Conservation (phyloP, 768 basidiomycete species). For the Daedaleopsis sinensis region DNA sequence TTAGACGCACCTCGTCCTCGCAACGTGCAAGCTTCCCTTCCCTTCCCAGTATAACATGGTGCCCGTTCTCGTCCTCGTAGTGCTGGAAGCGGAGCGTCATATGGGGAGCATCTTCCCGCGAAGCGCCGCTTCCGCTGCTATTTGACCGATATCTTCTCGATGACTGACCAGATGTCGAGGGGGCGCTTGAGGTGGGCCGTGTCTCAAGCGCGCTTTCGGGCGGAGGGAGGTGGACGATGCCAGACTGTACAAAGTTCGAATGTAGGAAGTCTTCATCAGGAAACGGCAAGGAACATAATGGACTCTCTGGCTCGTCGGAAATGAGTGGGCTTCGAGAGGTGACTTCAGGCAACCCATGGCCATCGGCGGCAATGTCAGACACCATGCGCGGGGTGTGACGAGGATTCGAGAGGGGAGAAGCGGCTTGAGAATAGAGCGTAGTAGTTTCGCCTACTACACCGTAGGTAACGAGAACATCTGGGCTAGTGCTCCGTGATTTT, state of each 20-base stretch:
- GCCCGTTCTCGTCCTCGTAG: conserved; percentile 61
- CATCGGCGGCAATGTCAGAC: conserved; percentile 23
- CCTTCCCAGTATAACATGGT: conserved; percentile 70
- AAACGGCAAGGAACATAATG: not conserved
- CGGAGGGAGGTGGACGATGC: conserved; percentile 33
- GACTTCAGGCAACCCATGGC: conserved; percentile 24
- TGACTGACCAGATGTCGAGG: conserved; percentile 14
- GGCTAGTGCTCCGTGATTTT: not conserved
- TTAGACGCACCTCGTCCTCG: conserved; percentile 68
- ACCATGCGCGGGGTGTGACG: conserved; percentile 24
- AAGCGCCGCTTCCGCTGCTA: conserved; percentile 18
- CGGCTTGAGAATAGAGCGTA: not conserved
- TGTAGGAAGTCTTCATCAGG: not conserved
- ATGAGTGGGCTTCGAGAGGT: conserved; percentile 5
- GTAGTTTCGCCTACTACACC: conserved; percentile 21
- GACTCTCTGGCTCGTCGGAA: not conserved
- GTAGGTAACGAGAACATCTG: conserved; percentile 1
- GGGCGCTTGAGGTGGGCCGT: conserved; percentile 10
- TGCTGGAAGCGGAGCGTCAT: conserved; percentile 69
- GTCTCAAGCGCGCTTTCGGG: conserved; percentile 9
- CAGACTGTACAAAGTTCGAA: conserved; percentile 32
- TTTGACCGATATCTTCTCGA: too few relatives aligned
- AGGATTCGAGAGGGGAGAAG: not conserved
- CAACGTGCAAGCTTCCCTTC: conserved; percentile 68
- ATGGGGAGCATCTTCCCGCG: conserved; percentile 36